These are phyloP conservation scores for Daldinia sp. DNA, from an alignment of 2,329 filamentous ascomycete genomes.

Conservation along the genomic window DNA sequence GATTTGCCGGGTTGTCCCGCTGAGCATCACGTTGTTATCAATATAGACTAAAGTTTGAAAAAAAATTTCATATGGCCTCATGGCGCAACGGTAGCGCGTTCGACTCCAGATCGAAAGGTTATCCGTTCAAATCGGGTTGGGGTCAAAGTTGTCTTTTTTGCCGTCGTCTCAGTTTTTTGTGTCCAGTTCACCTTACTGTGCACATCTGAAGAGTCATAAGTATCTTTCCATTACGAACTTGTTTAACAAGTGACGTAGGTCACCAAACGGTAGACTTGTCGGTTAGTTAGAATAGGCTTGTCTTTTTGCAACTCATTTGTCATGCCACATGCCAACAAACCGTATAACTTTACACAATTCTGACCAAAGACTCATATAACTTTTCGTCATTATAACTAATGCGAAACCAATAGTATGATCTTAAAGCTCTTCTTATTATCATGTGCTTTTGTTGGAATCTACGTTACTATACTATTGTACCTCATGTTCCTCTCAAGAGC, in stretches of 20 bases:
- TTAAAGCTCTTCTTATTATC: too few species aligned
- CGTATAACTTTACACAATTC: neutral
- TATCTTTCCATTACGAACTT: neutral
- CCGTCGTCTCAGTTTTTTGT: neutral
- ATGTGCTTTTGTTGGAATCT: too few species aligned
- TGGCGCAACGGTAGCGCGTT: constrained; percentile 21
- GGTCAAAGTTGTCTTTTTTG: constrained; percentile 1
- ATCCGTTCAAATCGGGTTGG: constrained; percentile 21
- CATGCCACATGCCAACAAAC: neutral
- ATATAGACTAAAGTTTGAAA: constrained; percentile 4
- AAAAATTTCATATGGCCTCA: constrained; percentile 9
- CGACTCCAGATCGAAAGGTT: constrained; percentile 21
- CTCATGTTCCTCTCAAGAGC: neutral
- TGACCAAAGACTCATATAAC: neutral
- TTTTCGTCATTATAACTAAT: neutral
- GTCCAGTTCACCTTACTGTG: neutral
- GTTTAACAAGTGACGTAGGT: neutral
- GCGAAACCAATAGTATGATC: neutral
- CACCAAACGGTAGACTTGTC: neutral
- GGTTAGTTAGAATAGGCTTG: neutral
- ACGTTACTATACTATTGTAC: neutral
- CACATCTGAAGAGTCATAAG: neutral
- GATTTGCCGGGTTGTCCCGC: neutral
- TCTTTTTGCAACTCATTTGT: neutral
- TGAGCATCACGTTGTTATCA: neutral